These are phyloP conservation scores for Ceratocystis cacaofunesta DNA, from an alignment of 2,329 filamentous ascomycete species.

Conservation along the genomic window DNA sequence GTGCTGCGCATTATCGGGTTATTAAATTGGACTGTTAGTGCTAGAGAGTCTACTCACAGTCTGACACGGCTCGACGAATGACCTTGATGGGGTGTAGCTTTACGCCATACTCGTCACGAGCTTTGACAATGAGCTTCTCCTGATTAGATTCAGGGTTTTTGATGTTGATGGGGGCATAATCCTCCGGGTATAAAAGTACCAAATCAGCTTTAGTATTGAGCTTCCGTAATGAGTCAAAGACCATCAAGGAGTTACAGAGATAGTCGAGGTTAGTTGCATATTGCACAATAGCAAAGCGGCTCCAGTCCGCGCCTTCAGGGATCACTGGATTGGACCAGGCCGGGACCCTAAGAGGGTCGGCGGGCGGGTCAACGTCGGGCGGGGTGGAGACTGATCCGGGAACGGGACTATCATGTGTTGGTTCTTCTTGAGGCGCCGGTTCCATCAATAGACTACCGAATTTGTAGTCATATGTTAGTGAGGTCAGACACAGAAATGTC, in stretches of 20 bases:
- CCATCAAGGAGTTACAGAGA: constrained; percentile 37
- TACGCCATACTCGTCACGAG: constrained; percentile 31
- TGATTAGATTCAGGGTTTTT: constrained; percentile 22
- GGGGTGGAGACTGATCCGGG: neutral
- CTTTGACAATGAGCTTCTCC: constrained; percentile 27
- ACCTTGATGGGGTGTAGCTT: constrained; percentile 31
- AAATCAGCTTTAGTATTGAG: constrained; percentile 31
- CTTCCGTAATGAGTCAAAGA: constrained; percentile 31
- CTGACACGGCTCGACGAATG: constrained; percentile 24
- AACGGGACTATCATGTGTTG: neutral
- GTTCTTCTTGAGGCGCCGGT: neutral
- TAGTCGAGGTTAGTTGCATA: constrained; percentile 22
- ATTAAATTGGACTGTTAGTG: neutral
- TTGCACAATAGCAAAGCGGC: constrained; percentile 31
- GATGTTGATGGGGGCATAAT: constrained; percentile 23
- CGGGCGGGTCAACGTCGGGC: neutral
- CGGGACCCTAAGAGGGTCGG: neutral
- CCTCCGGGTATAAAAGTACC: constrained; percentile 32
- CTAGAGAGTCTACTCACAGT: constrained; percentile 23
- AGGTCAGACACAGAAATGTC: neutral
- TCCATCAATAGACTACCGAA: neutral
- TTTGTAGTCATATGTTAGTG: neutral
- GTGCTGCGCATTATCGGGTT: neutral
- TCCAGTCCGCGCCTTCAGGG: constrained; percentile 26
- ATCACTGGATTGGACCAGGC: constrained; percentile 7